These are phyloP conservation scores for Carex littledalei DNA, from an alignment of 176 grass and related monocot genomes.

Conservation along the genomic window DNA sequence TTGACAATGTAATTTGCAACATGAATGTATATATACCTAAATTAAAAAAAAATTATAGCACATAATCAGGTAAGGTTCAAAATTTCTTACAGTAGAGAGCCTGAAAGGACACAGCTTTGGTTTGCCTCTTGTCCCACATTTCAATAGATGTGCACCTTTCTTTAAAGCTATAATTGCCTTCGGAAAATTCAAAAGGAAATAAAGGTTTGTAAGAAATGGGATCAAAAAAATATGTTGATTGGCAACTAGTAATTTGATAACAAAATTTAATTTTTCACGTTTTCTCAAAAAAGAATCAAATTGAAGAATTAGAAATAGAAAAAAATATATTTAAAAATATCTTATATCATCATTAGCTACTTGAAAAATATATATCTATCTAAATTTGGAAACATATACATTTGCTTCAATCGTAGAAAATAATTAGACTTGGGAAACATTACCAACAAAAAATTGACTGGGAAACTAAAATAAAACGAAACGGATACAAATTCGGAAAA, in stretches of 20 bases:
- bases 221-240: background rate
- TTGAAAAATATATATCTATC: background rate
- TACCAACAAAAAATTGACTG: background rate
- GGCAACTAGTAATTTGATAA: background rate
- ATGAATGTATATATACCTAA: background rate
- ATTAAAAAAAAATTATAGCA: background rate
- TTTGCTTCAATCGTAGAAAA: background rate
- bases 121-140: slow-evolving; percentile 92
- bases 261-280: background rate
- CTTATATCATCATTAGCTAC: background rate
- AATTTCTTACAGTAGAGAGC: slow-evolving; percentile 68
- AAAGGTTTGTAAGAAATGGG: background rate
- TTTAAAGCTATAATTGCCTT: slow-evolving; percentile 85
- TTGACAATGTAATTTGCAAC: background rate
- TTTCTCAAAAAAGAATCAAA: background rate
- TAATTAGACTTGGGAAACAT: background rate
- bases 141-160: slow-evolving; percentile 86
- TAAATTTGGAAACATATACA: background rate
- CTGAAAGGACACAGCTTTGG: slow-evolving; percentile 78
- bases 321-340: too few species aligned
- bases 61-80: slow-evolving; percentile 21
- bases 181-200: slow-evolving; percentile 8
- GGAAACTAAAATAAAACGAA: background rate
- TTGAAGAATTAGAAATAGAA: background rate
- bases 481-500: background rate